These are phyloP conservation scores for Astrocystis sublimbata DNA, from an alignment of 495 filamentous ascomycete genomes.

Conservation along the genomic window DNA sequence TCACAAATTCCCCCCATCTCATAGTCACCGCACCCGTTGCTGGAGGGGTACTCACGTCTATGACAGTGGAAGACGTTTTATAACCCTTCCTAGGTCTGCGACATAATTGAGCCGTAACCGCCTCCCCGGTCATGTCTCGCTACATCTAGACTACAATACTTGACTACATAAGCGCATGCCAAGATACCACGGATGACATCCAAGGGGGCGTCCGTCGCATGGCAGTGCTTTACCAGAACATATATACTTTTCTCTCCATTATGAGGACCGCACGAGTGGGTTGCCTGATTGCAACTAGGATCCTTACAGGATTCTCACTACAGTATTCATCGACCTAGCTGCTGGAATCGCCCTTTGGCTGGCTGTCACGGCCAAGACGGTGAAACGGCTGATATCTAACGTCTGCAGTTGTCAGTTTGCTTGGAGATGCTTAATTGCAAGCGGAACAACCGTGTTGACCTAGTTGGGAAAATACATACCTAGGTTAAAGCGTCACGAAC, in stretches of 20 bases:
- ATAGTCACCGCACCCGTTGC: slow-evolving; percentile 22
- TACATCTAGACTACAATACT: slow-evolving; percentile 33
- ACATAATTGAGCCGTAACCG: slow-evolving; percentile 18
- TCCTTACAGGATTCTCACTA: slow-evolving; percentile 12
- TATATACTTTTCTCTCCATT: background rate
- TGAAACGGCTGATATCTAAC: slow-evolving; percentile 4
- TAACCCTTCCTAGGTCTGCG: slow-evolving; percentile 10
- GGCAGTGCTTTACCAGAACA: slow-evolving; percentile 34
- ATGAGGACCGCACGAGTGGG: background rate
- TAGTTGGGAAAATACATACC: background rate
- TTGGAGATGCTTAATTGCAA: slow-evolving; percentile 11
- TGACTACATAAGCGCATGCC: slow-evolving; percentile 37
- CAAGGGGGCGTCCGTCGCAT: slow-evolving; percentile 35
- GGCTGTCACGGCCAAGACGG: slow-evolving; percentile 11
- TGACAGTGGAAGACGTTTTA: background rate
- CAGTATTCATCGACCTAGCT: slow-evolving; percentile 1
- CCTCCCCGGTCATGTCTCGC: slow-evolving; percentile 16
- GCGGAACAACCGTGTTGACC: slow-evolving; percentile 13
- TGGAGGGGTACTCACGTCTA: slow-evolving; percentile 17
- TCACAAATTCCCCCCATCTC: slow-evolving; percentile 29
- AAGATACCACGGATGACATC: slow-evolving; percentile 31
- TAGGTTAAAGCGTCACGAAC: background rate
- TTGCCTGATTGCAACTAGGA: slow-evolving; percentile 9
- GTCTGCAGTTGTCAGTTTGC: slow-evolving; percentile 11
- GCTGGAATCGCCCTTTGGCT: slow-evolving; percentile 14